These are phyloP conservation scores for Panellus pusillus DNA, from an alignment of 768 basidiomycete genomes.

Conservation along the genomic window DNA sequence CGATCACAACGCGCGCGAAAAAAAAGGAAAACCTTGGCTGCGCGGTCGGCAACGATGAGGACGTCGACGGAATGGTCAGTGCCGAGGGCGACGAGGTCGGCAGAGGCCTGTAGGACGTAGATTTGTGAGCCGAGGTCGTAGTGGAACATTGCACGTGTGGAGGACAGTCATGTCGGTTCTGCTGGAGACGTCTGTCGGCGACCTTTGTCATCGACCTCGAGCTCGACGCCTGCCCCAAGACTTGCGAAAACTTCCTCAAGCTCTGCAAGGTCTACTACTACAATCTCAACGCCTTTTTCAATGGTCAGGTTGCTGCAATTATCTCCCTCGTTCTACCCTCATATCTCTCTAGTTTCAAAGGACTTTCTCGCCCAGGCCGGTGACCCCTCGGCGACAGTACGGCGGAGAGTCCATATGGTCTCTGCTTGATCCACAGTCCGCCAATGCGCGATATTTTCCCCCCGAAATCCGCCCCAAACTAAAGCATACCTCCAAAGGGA, in stretches of 20 bases:
- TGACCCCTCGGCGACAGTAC: slow-evolving; percentile 94
- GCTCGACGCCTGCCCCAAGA: slow-evolving; percentile 85
- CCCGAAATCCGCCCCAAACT: slow-evolving; percentile 79
- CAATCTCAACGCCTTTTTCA: slow-evolving; percentile 97
- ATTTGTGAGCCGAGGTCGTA: slow-evolving; percentile 57
- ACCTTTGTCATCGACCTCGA: slow-evolving; percentile 96
- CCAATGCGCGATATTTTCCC: slow-evolving; percentile 75
- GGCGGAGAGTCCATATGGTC: slow-evolving; percentile 93
- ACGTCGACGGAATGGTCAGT: slow-evolving; percentile 74
- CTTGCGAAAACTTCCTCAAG: slow-evolving; percentile 95
- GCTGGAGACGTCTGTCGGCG: slow-evolving; percentile 95
- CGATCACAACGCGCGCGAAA: not conserved
- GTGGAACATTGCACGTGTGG: not conserved
- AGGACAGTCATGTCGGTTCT: slow-evolving; percentile 78
- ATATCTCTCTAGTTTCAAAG: slow-evolving; percentile 71
- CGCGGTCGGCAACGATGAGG: slow-evolving; percentile 54
- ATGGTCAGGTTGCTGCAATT: slow-evolving; percentile 58
- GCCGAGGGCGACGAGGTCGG: slow-evolving; percentile 71
- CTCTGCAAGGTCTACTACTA: slow-evolving; percentile 97
- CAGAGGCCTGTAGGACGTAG: slow-evolving; percentile 44
- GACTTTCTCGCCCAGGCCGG: slow-evolving; percentile 96
- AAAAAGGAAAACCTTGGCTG: slow-evolving; percentile 5
- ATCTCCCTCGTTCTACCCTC: slow-evolving; percentile 3
- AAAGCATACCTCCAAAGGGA: slow-evolving; percentile 84
- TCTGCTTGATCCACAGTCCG: slow-evolving; percentile 53